Percentiles rank a stretch among this genome's conserved stretches.
phyloP scores from a whole-genome alignment of 2,329 filamentous ascomycete genomes.

The Plenodomus tracheiphilus region DNA sequence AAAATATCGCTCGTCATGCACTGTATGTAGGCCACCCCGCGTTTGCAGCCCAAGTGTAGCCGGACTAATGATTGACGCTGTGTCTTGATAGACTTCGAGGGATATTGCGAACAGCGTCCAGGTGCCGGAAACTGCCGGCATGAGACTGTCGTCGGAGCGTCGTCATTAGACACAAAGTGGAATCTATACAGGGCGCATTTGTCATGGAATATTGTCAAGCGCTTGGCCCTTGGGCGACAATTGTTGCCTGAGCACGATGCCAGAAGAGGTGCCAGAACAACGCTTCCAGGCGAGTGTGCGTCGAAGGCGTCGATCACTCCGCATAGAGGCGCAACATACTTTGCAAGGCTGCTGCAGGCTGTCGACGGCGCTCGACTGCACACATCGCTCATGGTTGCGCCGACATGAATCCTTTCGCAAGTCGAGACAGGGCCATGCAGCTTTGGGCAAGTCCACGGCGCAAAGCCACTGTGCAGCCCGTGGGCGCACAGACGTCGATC shows the following conservation, averaged over 20 bases:
- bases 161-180: not conserved
- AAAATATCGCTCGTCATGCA: not conserved
- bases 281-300: not conserved
- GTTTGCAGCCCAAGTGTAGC: not conserved
- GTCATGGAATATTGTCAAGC: not conserved
- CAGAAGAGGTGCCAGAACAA: not conserved
- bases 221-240: not conserved
- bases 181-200: not conserved
- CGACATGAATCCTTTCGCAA: slow-evolving; percentile 2
- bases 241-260: too few relatives aligned
- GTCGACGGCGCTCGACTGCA: not conserved
- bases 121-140: not conserved
- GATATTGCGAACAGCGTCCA: not conserved
- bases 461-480: slow-evolving; percentile 15
- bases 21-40: too few relatives aligned
- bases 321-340: not conserved
- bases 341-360: slow-evolving; percentile 2
- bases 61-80: not conserved
- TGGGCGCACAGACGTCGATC: slow-evolving; percentile 26
- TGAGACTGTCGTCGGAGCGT: not conserved
- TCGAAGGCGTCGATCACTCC: not conserved
- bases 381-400: not conserved
- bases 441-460: slow-evolving; percentile 15
- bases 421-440: slow-evolving; percentile 13
- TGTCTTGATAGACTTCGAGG: not conserved